Conservation (phyloP, 177 flowering plant genomes). For the Vitis hybrid region DNA sequence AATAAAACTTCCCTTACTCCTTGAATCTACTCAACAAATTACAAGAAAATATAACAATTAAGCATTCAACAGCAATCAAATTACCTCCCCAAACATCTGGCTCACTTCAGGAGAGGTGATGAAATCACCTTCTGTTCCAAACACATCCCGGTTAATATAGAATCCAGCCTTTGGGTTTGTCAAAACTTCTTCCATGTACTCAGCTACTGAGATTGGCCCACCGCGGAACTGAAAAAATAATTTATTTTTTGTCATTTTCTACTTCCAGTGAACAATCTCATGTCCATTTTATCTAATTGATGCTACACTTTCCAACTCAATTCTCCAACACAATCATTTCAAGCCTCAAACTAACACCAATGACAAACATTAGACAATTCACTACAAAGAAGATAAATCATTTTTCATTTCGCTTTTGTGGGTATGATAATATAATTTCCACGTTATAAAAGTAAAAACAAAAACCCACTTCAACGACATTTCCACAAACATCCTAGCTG, state of each 20-base stretch:
- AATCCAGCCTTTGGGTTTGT: conserved; percentile 91
- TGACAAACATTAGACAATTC: background rate
- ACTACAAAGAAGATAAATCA: background rate
- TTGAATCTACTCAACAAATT: no score
- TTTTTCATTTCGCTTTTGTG: no score
- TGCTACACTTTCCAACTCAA: no score
- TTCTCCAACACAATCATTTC: no score
- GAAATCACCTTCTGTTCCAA: conserved; percentile 90
- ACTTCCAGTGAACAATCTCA: no score
- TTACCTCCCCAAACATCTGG: conserved; percentile 99
- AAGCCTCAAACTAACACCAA: background rate
- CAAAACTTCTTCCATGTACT: conserved; percentile 96
- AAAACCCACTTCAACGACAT: no score
- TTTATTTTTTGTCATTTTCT: no score
- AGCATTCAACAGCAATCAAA: background rate
- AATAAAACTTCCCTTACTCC: no score
- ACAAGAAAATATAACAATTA: background rate
- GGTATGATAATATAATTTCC: no score
- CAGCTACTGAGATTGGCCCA: conserved; percentile 92
- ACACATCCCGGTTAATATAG: conserved; percentile 87
- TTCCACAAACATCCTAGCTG: no score
- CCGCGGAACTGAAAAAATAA: conserved; percentile 73
- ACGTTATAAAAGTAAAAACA: no score
- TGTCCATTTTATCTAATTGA: no score
- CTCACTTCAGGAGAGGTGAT: conserved; percentile 99